Base-by-base conservation (phyloP, 1,284 basidiomycete genomes). In the Ustilago cynodontis region DNA sequence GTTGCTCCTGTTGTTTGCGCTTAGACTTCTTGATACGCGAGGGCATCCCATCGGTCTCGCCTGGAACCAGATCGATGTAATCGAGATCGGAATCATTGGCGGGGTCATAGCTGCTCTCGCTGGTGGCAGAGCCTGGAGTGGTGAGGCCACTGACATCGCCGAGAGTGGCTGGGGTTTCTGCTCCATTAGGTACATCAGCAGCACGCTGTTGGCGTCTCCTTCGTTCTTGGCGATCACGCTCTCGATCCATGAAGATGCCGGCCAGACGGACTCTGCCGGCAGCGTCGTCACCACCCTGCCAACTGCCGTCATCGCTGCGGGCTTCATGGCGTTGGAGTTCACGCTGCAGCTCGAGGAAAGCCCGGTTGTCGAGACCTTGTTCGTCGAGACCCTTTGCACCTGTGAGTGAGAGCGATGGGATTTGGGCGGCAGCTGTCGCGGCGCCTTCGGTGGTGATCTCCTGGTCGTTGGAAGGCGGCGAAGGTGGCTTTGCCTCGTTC, bases 21-120 rank as follows among this genome's bases (percentile, higher is more conserved):
- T 49, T 71, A 24, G 45, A 41, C 50, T 68, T 78, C 43, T 60
- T 74, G 75, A 67, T 76, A 58, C 63, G 65, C 8, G 67, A 33
- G 0, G 84, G 84, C 83, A 86, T 83, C 22, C 84, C 84, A 39
- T 86, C 84, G 6, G 75, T 79, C 63, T 86, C 84, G 31, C 84
- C 84, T 11, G 81, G 72, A n/a, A 84, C 63, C 31, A 86, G 52
- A 33, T 85, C 83, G 37, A 85, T 68, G 56, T 85, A 75, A n/a
- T 77, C 82, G 24, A 86, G 73, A 26, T 84, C 81, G 16, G 80
- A 79, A 52, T 82, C 79, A 39, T 79, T 79, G 20, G 74, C 75
- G 1, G 84, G 82, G 20, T 86, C 83, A 58, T 81, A 85, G 62
- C 78, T 81, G 49, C 76, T 76, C n/a, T 84, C 82, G 13, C 49